Conservation (phyloP, 306 rosid genomes). For the Dryas alaskensis region DNA sequence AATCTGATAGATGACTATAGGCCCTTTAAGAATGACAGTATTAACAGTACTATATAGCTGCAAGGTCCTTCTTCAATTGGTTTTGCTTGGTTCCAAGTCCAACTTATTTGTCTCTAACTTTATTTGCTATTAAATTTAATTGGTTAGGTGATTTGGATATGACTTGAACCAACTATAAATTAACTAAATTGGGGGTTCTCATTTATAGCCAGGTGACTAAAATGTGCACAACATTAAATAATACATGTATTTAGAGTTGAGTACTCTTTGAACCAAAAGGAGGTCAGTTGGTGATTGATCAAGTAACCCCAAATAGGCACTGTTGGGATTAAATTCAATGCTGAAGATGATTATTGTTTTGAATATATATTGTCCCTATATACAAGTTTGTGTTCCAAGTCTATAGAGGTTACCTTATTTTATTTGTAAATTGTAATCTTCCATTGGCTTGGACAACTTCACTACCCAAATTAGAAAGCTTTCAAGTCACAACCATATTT, state of each 20-base stretch:
- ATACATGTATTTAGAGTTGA: too few relatives aligned
- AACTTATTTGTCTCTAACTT: neutral
- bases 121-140: neutral
- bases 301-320: conserved; percentile 23
- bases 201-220: conserved; percentile 1
- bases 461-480: neutral
- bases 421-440: conserved; percentile 7
- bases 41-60: too few relatives aligned
- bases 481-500: neutral
- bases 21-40: too few relatives aligned
- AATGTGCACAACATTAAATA: neutral
- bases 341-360: neutral
- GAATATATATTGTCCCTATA: neutral
- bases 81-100: neutral
- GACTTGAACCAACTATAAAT: neutral
- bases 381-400: neutral
- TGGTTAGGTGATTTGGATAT: neutral
- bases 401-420: neutral
- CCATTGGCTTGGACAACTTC: neutral
- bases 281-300: conserved; percentile 6
- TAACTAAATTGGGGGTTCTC: neutral
- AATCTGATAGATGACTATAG: too few relatives aligned
- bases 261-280: too few relatives aligned
- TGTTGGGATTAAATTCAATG: conserved; percentile 13
- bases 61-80: neutral